These are phyloP conservation scores for Elasticomyces elasticus DNA, from an alignment of 495 filamentous ascomycete species.

Conservation along the genomic window DNA sequence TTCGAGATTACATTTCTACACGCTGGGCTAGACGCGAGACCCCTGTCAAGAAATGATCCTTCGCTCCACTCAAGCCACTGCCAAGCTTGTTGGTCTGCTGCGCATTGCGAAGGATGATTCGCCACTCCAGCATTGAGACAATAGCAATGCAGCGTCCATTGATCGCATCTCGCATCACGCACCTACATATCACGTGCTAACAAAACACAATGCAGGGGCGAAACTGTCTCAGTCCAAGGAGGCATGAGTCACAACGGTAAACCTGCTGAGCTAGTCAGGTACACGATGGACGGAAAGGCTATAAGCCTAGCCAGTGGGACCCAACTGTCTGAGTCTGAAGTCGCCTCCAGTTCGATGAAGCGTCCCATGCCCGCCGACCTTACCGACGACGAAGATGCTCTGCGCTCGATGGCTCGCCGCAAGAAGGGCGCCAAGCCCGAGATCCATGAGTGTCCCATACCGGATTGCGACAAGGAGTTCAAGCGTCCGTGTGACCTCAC, in stretches of 20 bases:
- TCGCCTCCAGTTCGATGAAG: conserved; percentile 19
- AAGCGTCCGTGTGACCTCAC: conserved; percentile 84
- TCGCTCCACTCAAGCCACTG: not conserved
- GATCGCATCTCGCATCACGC: not conserved
- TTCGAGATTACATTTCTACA: too few species aligned
- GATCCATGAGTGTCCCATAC: conserved; percentile 29
- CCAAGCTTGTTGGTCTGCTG: conserved; percentile 1
- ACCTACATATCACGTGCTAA: conserved; percentile 31
- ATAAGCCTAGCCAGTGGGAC: conserved; percentile 55
- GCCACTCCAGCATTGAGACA: not conserved
- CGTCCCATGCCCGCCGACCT: conserved; percentile 20
- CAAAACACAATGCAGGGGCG: conserved; percentile 39
- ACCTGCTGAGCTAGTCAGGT: conserved; percentile 65
- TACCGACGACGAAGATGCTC: conserved; percentile 62
- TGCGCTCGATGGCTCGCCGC: conserved; percentile 80
- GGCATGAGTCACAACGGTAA: conserved; percentile 68
- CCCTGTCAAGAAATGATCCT: not conserved
- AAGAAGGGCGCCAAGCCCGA: conserved; percentile 58
- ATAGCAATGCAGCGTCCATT: not conserved
- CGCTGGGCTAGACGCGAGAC: too few species aligned
- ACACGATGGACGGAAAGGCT: conserved; percentile 60
- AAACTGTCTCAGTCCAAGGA: conserved; percentile 61
- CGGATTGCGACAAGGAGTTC: conserved; percentile 72
- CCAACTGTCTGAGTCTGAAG: conserved; percentile 13
- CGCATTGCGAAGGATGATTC: not conserved